Evolutionary conservation across 441 rosid species (phyloP), one percentile per base, ranked within the genome.

Genomic region (Gossypium trilobum): DNA sequence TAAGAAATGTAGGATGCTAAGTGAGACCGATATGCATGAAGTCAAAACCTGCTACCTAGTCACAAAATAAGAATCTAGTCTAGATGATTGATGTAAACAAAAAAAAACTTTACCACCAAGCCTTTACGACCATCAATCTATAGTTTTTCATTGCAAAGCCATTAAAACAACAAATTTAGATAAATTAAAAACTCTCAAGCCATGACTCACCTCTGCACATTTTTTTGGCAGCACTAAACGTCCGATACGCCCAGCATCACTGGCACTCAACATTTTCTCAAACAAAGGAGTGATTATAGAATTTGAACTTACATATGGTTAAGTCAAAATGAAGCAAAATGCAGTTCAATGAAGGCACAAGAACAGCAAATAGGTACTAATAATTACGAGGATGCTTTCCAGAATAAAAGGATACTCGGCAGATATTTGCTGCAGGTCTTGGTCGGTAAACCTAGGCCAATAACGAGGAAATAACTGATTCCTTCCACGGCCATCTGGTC

Each of bases 191-290:
- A 25, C 3, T 3, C 39, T 48, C 2, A 14, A 50, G 42, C 77
- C 65, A 71, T 42, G 51, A 78, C 85, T 61, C 75, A 94, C 99
- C 97, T 95, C 98, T 1, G 99, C 99, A 82, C 87, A 93, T 84
- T 91, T 93, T 80, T 93, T 95, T 48, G 98, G 99, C 78, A 95
- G 86, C 80, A 91, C 91, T 75, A 95, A 76, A 78, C 98, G 95
- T 71, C 98, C 99, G 76, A 88, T 83, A 81, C 86, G 84, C 54
- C 98, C 98, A 31, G 97, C 89, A 90, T 95, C 99, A 79, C 95
- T 95, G 68, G 91, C 97, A 87, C 97, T 95, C 82, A 95, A 82
- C 87, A 87, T 89, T 88, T 95, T 95, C 90, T 95, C 99, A 63
- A 95, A 95, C 79, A 95, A 82, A 75, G 96, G 97, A 75, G 89